Base-by-base conservation (phyloP, 2,329 filamentous ascomycete species). In the Plenodomus lindquistii region DNA sequence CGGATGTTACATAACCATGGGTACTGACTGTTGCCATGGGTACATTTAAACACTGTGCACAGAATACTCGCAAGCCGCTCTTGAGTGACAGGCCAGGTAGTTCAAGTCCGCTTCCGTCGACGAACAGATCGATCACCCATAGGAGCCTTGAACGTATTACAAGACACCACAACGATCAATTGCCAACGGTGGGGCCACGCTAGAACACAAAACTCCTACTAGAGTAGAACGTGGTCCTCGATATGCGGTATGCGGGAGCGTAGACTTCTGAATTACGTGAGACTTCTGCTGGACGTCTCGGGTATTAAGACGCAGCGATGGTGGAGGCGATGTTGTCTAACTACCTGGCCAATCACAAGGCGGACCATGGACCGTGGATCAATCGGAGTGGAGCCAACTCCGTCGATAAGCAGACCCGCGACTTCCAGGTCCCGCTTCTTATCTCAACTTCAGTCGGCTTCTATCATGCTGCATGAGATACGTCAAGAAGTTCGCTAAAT, bases 401-500 rank as follows among this genome's bases (percentile, higher is more conserved):
- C 49, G 47, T 54, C 51, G 51, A 57, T 53, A 55, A 50, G 35
- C 34, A 19, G 27, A 40, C 27, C 27, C 38, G 42, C 39, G 39
- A 46, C 37, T 45, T 46, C 44, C 27, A 40, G 31, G 11, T 39
- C 39, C 35, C 35, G 29, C 13, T 34, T 31, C 50, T 55, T 60
- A 59, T 62, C 59, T 56, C 38, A 37, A 52, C 41, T 29, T 40
- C 46, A 48, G 19, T 21, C 21, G 41, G 35, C 24, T 41, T 54
- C 54, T 62, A 62, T 66, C 60, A 62, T 11, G n/a, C n/a, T n/a
- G n/a, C n/a, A n/a, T n/a, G 22, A 34, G 18, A 63, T 63, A 63
- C 62, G 57, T 63, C 48, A 62, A 39, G 40, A 29, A 34, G 27
- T 37, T 42, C 24, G 13, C 39, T 22, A 11, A 39, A 39, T 42